A percentile compares a stretch with the other conserved stretches of the same genome.
These are phyloP conservation scores for Mortierella polycephala DNA, from an alignment of 371 early-diverging fungal species.

Conservation along the genomic window DNA sequence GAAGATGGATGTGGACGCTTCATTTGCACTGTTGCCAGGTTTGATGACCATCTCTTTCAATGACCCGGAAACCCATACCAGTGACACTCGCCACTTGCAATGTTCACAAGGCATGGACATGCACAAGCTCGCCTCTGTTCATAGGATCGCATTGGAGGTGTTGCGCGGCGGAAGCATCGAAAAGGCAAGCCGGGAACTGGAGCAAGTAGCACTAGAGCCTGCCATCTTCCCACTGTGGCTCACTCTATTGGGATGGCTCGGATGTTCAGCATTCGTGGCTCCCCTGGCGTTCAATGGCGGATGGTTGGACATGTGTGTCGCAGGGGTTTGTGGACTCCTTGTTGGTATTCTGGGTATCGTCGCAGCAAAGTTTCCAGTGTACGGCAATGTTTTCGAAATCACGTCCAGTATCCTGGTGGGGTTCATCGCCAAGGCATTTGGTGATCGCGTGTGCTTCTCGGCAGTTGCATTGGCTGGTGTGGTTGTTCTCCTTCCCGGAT, in stretches of 20 bases:
- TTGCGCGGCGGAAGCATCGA: slow-evolving; percentile 62
- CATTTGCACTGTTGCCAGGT: slow-evolving; percentile 76
- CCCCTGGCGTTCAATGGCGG: slow-evolving; percentile 62
- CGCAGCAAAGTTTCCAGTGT: slow-evolving; percentile 60
- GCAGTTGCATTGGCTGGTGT: slow-evolving; percentile 63
- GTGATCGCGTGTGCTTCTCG: slow-evolving; percentile 59
- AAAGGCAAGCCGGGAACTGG: slow-evolving; percentile 67
- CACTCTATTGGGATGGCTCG: slow-evolving; percentile 61
- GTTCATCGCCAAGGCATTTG: slow-evolving; percentile 61
- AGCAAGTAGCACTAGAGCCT: slow-evolving; percentile 57
- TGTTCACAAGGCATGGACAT: slow-evolving; percentile 73
- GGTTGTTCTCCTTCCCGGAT: slow-evolving; percentile 68
- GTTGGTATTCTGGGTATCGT: slow-evolving; percentile 60
- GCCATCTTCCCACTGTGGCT: slow-evolving; percentile 63
- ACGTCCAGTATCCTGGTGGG: slow-evolving; percentile 62
- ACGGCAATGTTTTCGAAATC: slow-evolving; percentile 67
- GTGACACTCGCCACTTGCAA: slow-evolving; percentile 80
- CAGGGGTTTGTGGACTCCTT: slow-evolving; percentile 59
- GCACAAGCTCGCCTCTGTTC: slow-evolving; percentile 67
- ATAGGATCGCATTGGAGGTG: slow-evolving; percentile 65
- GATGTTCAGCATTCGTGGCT: slow-evolving; percentile 61
- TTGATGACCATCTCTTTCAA: slow-evolving; percentile 79
- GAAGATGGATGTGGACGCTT: slow-evolving; percentile 73
- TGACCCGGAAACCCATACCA: slow-evolving; percentile 79
- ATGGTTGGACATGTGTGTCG: slow-evolving; percentile 61